Conservation (phyloP, 306 rosid species). For the Vigna angularis region DNA sequence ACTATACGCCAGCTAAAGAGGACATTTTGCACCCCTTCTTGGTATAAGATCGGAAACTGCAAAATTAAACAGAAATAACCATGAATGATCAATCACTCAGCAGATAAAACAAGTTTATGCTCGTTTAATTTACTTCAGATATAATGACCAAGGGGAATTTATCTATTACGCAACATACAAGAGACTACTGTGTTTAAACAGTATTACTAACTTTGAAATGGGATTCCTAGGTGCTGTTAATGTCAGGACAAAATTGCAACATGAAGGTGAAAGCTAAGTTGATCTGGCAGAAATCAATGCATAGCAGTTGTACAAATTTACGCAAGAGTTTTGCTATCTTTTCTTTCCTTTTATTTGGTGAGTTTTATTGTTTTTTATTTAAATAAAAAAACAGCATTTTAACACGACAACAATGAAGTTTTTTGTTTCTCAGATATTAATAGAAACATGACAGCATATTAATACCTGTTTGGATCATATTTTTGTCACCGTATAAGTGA, state of each 20-base stretch:
- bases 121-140: constrained; percentile 1
- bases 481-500: background rate
- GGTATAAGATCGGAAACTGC: constrained; percentile 93
- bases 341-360: background rate
- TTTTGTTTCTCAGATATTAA: constrained; percentile 4
- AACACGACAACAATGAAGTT: constrained; percentile 10
- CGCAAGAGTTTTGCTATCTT: background rate
- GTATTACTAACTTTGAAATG: background rate
- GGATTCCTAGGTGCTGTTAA: constrained; percentile 18
- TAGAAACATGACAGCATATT: constrained; percentile 26
- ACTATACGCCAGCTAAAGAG: constrained; percentile 92
- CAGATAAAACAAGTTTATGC: background rate
- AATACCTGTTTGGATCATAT: background rate
- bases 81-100: constrained; percentile 28
- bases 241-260: constrained; percentile 1
- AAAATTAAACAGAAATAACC: constrained; percentile 31
- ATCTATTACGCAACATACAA: background rate
- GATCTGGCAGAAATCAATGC: background rate
- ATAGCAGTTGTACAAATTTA: background rate
- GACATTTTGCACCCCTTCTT: constrained; percentile 87
- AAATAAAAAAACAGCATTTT: background rate
- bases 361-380: background rate
- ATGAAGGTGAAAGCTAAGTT: constrained; percentile 1
- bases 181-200: background rate
- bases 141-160: constrained; percentile 22